These are phyloP conservation scores for Saccharomyces eubayanus DNA, from an alignment of 805 yeast genomes.

Conservation along the genomic window DNA sequence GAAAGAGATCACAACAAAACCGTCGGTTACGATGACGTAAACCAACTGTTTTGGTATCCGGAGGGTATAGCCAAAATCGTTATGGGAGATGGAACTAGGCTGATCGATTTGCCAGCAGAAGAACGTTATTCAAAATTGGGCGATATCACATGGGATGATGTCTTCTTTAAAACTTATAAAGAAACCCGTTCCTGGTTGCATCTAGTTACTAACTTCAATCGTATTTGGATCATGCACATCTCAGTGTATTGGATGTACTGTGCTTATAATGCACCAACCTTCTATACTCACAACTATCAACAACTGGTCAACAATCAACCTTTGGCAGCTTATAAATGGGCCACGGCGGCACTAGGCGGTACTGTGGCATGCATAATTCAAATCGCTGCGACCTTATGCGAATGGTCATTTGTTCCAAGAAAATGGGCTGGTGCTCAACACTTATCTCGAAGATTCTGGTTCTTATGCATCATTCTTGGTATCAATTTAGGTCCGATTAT, in stretches of 20 bases:
- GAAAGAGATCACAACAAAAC: constrained; percentile 75
- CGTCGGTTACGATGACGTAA: constrained; percentile 94
- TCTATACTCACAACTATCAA: constrained; percentile 79
- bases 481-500: constrained; percentile 79
- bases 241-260: constrained; percentile 90
- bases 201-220: constrained; percentile 86
- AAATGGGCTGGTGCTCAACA: constrained; percentile 99
- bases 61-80: constrained; percentile 93
- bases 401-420: constrained; percentile 95
- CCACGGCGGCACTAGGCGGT: constrained; percentile 89
- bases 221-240: constrained; percentile 93
- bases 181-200: constrained; percentile 98
- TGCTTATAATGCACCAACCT: constrained; percentile 83
- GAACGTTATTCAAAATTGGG: constrained; percentile 85
- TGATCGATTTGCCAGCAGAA: constrained; percentile 79
- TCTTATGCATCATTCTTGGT: constrained; percentile 55
- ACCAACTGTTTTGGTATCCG: constrained; percentile 98
- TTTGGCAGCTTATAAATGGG: constrained; percentile 81
- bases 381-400: constrained; percentile 78
- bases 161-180: constrained; percentile 89
- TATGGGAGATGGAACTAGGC: constrained; percentile 82
- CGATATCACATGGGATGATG: constrained; percentile 84
- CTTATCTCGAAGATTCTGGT: constrained; percentile 74
- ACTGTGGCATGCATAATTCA: constrained; percentile 74
- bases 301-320: constrained; percentile 83